Base-by-base conservation (phyloP, 2,329 filamentous ascomycete genomes). In the Tolypocladium inflatum region DNA sequence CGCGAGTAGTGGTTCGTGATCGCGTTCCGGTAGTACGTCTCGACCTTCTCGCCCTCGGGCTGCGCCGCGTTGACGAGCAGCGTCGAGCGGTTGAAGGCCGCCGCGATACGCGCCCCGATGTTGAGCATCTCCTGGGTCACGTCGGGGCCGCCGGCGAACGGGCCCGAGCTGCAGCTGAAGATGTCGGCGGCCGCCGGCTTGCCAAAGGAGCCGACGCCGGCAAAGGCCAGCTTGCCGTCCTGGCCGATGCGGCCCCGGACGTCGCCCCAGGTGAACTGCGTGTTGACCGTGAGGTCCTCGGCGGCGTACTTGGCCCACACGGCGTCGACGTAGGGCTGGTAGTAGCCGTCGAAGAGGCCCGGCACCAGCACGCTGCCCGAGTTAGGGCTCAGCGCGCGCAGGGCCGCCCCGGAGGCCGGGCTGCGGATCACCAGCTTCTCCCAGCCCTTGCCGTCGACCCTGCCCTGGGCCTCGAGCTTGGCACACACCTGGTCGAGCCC, bases 81-180 rank as follows among this genome's bases (percentile, higher is more conserved):
- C 13, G 87, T 92, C 39, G 82, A 85, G 26, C 90, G 80, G 72
- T 92, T 91, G 66, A 93, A 83, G 1, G 87, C 88, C 1, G 90
- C 89, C 0, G 87, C 82, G 17, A 94, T 73, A n/a, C 90, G 80
- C 0, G 90, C 88, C 10, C 86, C 85, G 58, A 92, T 81, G 45
- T 85, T 85, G 60, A 82, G 80, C 67, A 79, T 77, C 65, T 78
- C 72, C 55, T 73, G 74, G 2, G 71, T 66, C 57, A 77, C 74
- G 42, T 71, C 71, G 6, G 73, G 64, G 54, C 73, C 74, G 45
- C 65, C 70, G 2, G 73, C 77, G 70, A 87, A 87, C 1, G 84
- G 80, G 0, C 84, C 84, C n/a, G 72, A 73, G 68, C 71, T 76
- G 72, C 80, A 82, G 55, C 73, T 74, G 63, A 81, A 83, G 57